Conservation (phyloP, 2,329 filamentous ascomycete species). For the Chrysosporium queenslandicum region DNA sequence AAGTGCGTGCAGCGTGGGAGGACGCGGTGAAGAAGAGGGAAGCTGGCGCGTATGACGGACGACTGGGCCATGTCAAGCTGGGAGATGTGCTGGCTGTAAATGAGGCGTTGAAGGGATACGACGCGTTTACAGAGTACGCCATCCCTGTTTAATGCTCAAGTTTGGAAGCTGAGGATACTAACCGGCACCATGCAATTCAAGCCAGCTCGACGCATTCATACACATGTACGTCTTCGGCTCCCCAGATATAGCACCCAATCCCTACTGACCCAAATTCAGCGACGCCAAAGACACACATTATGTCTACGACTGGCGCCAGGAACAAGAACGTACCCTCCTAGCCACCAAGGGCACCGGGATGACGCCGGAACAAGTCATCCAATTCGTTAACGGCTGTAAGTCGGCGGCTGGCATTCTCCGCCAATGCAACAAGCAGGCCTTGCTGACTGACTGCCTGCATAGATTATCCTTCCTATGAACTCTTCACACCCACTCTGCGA, state of each 20-base stretch:
- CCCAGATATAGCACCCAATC: neutral
- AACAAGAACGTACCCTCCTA: conserved; percentile 68
- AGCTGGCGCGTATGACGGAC: conserved; percentile 38
- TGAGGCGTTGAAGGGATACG: conserved; percentile 47
- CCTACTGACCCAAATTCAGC: conserved; percentile 21
- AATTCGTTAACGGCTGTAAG: conserved; percentile 61
- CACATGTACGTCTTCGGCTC: conserved; percentile 43
- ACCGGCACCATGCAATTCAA: conserved; percentile 18
- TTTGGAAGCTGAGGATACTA: neutral
- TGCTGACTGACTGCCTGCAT: neutral
- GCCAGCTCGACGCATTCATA: conserved; percentile 52
- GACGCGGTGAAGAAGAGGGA: conserved; percentile 40
- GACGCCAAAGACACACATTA: conserved; percentile 63
- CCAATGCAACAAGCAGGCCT: no score
- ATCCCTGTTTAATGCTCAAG: conserved; percentile 1
- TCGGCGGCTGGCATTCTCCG: no score
- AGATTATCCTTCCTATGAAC: conserved; percentile 62
- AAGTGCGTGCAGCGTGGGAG: conserved; percentile 46
- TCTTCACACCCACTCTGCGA: conserved; percentile 53
- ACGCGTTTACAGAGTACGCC: conserved; percentile 46
- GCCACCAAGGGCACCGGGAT: conserved; percentile 61
- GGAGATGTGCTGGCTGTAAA: conserved; percentile 52
- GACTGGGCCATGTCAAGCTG: conserved; percentile 46
- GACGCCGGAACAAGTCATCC: conserved; percentile 66
- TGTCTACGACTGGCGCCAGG: conserved; percentile 73